A percentile compares a stretch with the other conserved stretches of the same genome.
These are phyloP conservation scores for Wickerhamomyces bovis DNA, from an alignment of 805 yeast genomes.

Conservation along the genomic window DNA sequence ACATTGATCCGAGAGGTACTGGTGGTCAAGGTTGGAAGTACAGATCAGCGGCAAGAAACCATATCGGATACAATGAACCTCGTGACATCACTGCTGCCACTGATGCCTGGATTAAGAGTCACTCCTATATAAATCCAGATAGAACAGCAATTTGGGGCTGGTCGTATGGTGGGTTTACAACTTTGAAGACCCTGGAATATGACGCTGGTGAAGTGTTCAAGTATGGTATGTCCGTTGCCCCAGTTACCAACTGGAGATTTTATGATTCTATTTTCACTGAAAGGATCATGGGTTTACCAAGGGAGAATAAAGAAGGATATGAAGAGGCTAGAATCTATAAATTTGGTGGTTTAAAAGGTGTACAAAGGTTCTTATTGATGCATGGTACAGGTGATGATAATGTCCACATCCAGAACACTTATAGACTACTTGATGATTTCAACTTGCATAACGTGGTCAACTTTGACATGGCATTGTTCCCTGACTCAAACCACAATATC, in stretches of 20 bases:
- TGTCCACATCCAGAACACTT: conserved; percentile 71
- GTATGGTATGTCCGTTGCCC: conserved; percentile 79
- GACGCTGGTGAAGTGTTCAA: conserved; percentile 60
- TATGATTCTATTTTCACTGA: conserved; percentile 80
- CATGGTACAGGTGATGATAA: conserved; percentile 86
- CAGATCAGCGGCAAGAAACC: conserved; percentile 47
- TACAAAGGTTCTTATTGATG: conserved; percentile 57
- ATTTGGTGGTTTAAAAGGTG: conserved; percentile 36
- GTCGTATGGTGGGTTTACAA: conserved; percentile 81
- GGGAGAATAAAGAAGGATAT: conserved; percentile 44
- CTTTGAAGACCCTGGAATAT: conserved; percentile 65
- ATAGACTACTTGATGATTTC: conserved; percentile 54
- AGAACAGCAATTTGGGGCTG: conserved; percentile 79
- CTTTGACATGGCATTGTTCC: conserved; percentile 83
- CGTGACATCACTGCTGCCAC: conserved; percentile 54
- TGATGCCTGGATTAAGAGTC: conserved; percentile 40
- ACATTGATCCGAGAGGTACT: conserved; percentile 78
- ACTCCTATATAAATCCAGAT: conserved; percentile 41
- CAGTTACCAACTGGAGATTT: conserved; percentile 72
- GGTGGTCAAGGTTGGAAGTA: conserved; percentile 73
- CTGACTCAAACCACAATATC: conserved; percentile 90
- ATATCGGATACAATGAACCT: conserved; percentile 74
- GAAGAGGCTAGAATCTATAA: conserved; percentile 38
- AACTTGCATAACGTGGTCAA: conserved; percentile 50
- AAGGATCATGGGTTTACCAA: conserved; percentile 60